Percentiles rank a stretch among this genome's conserved stretches.
Evolutionary conservation across 768 basidiomycete species (phyloP).

Genomic region (Galerina sulciceps): DNA sequence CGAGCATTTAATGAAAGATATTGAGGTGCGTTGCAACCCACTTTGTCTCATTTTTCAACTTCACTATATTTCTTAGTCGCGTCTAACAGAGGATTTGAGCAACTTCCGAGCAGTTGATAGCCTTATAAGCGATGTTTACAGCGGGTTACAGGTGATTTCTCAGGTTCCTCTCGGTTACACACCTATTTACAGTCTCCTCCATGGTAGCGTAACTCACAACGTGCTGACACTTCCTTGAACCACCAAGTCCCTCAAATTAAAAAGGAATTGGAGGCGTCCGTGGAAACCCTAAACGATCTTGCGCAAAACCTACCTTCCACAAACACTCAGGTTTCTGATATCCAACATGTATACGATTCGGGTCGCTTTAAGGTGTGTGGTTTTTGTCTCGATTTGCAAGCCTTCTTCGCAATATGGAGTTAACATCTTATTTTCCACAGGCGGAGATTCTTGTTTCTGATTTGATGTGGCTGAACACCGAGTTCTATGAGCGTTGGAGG

Average conservation of each 20-base stretch:
- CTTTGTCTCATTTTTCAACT: not conserved
- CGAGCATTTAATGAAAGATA: conserved; percentile 62
- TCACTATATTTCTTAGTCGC: conserved; percentile 44
- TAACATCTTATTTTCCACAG: conserved; percentile 35
- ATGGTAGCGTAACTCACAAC: conserved; percentile 57
- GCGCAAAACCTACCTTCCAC: conserved; percentile 63
- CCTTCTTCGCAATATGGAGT: not conserved
- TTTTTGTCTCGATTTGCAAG: not conserved
- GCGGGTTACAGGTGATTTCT: conserved; percentile 57
- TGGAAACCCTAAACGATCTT: conserved; percentile 60
- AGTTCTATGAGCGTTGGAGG: conserved; percentile 78
- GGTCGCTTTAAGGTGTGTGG: conserved; percentile 65
- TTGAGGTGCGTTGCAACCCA: conserved; percentile 47
- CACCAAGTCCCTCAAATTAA: conserved; percentile 67
- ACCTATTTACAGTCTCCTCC: conserved; percentile 1
- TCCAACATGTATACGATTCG: conserved; percentile 70
- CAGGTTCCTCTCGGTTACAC: not conserved
- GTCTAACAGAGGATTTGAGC: conserved; percentile 70
- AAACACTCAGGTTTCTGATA: conserved; percentile 62
- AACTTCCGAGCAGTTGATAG: conserved; percentile 78
- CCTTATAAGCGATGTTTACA: conserved; percentile 66
- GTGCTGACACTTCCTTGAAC: conserved; percentile 60
- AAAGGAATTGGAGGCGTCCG: conserved; percentile 62
- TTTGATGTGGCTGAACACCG: conserved; percentile 77
- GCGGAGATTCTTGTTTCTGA: conserved; percentile 67